A percentile compares a stretch with the other conserved stretches of the same genome.
Evolutionary conservation across 306 rosid genomes (phyloP).

Genomic region (Prunus davidiana): DNA sequence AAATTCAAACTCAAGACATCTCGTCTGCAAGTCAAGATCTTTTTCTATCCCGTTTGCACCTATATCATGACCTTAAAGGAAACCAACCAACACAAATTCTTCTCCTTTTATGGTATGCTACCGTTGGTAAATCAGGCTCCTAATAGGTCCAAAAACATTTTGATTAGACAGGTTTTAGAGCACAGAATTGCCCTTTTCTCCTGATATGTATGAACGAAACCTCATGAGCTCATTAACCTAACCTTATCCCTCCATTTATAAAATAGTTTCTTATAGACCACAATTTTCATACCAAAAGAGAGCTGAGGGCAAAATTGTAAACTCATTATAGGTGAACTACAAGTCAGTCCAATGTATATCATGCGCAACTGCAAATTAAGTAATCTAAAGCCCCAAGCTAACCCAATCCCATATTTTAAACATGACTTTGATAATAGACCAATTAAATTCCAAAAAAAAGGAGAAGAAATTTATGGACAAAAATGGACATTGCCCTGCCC

Average conservation of each 20-base stretch:
- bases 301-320: neutral
- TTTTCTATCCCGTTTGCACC: neutral
- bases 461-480: neutral
- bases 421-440: neutral
- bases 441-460: neutral
- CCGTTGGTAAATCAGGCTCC: neutral
- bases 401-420: neutral
- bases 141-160: neutral
- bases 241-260: neutral
- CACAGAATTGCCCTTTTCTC: neutral
- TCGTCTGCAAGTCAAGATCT: accelerated
- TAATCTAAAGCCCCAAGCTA: neutral
- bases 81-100: constrained; percentile 8
- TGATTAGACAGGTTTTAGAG: constrained; percentile 32
- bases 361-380: constrained; percentile 1
- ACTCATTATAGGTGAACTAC: neutral
- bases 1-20: accelerated
- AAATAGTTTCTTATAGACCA: neutral
- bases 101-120: constrained; percentile 8
- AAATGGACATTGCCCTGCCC: neutral
- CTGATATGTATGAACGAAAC: neutral
- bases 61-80: neutral
- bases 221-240: constrained; percentile 1
- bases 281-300: neutral
- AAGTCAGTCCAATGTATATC: constrained; percentile 13